A percentile compares a stretch with the other conserved stretches of the same genome.
phyloP scores from a whole-genome alignment of 2,329 filamentous ascomycete species.

The Fusarium floridanum region DNA sequence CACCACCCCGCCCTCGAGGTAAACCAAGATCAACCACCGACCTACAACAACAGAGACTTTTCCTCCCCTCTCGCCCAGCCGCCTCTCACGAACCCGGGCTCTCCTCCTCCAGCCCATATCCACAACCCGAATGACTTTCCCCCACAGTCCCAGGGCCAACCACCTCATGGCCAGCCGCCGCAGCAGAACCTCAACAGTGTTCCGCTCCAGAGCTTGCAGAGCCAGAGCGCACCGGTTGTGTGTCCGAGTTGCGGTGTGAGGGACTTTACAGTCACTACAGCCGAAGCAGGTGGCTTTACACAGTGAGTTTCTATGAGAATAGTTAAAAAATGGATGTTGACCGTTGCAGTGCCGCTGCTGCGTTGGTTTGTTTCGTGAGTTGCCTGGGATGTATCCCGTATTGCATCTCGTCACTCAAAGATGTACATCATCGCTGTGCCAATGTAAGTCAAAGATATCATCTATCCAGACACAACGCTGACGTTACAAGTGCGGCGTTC shows the following conservation, averaged over 20 bases:
- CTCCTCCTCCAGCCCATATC: not conserved
- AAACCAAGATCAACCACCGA: conserved; percentile 16
- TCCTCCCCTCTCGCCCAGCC: conserved; percentile 28
- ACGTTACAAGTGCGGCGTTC: conserved; percentile 30
- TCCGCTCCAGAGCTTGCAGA: conserved; percentile 32
- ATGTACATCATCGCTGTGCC: conserved; percentile 41
- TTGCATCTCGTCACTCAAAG: conserved; percentile 32
- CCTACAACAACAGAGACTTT: conserved; percentile 14
- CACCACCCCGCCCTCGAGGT: conserved; percentile 1
- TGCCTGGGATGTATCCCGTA: conserved; percentile 43
- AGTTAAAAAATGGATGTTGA: not conserved
- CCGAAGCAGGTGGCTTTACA: conserved; percentile 25
- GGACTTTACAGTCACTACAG: conserved; percentile 20
- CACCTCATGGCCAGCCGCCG: not conserved
- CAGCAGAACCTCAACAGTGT: conserved; percentile 14
- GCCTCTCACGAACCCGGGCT: conserved; percentile 1
- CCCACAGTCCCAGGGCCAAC: not conserved
- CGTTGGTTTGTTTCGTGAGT: conserved; percentile 30
- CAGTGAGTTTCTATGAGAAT: conserved; percentile 31
- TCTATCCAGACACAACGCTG: not conserved
- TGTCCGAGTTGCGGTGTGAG: conserved; percentile 33
- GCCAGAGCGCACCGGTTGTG: conserved; percentile 28
- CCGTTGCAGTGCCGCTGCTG: conserved; percentile 31
- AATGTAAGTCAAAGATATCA: conserved; percentile 21
- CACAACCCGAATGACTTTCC: not conserved